Evolutionary conservation across 1,139 yeast species (phyloP), one percentile per base, ranked within the genome.

Genomic region (Saccharomyces hybrid): DNA sequence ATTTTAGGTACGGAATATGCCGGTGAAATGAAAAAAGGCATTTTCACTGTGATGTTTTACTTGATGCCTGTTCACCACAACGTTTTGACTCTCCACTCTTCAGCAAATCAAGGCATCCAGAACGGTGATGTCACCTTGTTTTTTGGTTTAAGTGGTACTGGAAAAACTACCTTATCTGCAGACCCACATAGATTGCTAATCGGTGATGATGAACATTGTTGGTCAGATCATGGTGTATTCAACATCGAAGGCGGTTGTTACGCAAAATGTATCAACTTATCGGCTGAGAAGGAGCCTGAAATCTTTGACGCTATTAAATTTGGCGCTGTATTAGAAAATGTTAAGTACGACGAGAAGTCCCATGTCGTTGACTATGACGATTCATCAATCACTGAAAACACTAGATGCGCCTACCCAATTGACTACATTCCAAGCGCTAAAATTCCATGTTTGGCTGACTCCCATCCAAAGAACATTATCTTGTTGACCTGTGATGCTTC

Each of bases 211-310:
- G 99, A 93, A 78, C 99, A 93, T 78, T 93, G 98, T 78, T 93
- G 99, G 99, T 88, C 97, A 34, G 96, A 93, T 75, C 79, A 87
- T 64, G 99, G 99, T 78, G 97, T 93, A 59, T 93, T 93, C 84
- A 93, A 93, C 83, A 91, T 93, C 70, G 99, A 93, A 78, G 99
- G 99, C 76, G 99, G 99, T 63, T 93, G 99, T 79, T 93, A 93
- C 79, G 98, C 98, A 70, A 93, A 93, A 77, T 91, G 98, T 78
- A 79, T 93, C 64, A 97, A 90, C 69, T 80, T 93, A 64, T 78
- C 91, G 55, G 86, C 79, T 61, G 97, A 89, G 76, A 91, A 87
- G 77, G 99, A 93, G 78, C 99, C 99, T 55, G 99, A 93, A 76
- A 93, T 93, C 73, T 93, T 84, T 82, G 84, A 89, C 75, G 95